phyloP scores from a whole-genome alignment of 352 stramenopile genomes.

The Phytopythium aichiense region DNA sequence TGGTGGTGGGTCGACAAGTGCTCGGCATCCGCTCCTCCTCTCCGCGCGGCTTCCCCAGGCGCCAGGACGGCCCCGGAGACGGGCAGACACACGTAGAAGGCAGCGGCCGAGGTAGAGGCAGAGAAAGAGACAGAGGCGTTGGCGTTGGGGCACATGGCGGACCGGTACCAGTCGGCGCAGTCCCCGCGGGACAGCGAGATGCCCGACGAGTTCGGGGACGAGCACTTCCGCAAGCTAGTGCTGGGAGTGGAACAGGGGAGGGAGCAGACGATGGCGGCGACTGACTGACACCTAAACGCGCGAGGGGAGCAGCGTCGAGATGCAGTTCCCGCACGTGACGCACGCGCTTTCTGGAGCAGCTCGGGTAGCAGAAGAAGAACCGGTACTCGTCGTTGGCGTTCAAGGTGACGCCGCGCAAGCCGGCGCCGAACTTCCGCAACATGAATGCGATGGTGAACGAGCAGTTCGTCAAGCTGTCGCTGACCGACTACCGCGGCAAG shows the following conservation, averaged over 20 bases:
- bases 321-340: conserved; percentile 76
- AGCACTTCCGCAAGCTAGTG: conserved; percentile 72
- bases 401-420: conserved; percentile 69
- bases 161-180: conserved; percentile 58
- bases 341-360: conserved; percentile 66
- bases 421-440: conserved; percentile 61
- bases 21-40: too few relatives aligned
- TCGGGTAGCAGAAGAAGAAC: conserved; percentile 83
- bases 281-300: not conserved
- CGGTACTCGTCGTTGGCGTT: conserved; percentile 46
- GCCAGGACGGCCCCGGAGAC: too few relatives aligned
- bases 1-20: not conserved
- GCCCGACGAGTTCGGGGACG: conserved; percentile 38
- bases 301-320: conserved; percentile 39
- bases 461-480: conserved; percentile 76
- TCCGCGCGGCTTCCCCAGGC: too few relatives aligned
- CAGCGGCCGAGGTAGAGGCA: too few relatives aligned
- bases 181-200: conserved; percentile 40
- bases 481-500: conserved; percentile 71
- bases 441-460: conserved; percentile 77
- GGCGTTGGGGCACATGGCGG: conserved; percentile 49
- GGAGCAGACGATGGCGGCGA: not conserved
- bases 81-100: too few relatives aligned
- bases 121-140: too few relatives aligned
- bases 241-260: too few relatives aligned